A percentile compares a stretch with the other conserved stretches of the same genome.
phyloP scores from a whole-genome alignment of 495 filamentous ascomycete genomes.

The Lasiosphaeria ovina region DNA sequence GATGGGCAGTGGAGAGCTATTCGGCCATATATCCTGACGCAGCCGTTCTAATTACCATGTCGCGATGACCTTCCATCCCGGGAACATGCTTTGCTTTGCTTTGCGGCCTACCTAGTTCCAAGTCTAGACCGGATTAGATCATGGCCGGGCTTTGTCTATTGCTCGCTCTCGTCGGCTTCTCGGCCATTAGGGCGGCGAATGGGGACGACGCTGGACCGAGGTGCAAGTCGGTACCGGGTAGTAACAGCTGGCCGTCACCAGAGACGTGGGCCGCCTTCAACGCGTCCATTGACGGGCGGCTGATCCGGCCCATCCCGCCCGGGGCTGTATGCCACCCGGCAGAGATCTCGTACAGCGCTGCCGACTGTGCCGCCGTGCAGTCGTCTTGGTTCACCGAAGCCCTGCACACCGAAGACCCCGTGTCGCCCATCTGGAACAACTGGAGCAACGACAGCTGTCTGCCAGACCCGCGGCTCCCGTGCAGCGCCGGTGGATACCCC shows the following conservation, averaged over 20 bases:
- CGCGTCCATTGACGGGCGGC: slow-evolving; percentile 41
- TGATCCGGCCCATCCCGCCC: slow-evolving; percentile 49
- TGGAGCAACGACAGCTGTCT: slow-evolving; percentile 44
- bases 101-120: too few species aligned
- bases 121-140: neutral
- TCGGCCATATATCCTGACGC: too few species aligned
- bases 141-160: neutral
- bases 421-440: slow-evolving; percentile 39
- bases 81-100: too few species aligned
- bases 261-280: slow-evolving; percentile 29
- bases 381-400: slow-evolving; percentile 31
- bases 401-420: slow-evolving; percentile 34
- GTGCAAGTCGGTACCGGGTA: slow-evolving; percentile 31
- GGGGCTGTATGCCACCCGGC: slow-evolving; percentile 52
- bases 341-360: slow-evolving; percentile 26
- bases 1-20: too few species aligned
- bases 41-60: too few species aligned
- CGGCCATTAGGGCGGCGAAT: neutral
- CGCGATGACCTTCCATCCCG: too few species aligned
- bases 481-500: slow-evolving; percentile 39
- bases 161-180: neutral
- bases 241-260: slow-evolving; percentile 28
- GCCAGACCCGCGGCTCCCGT: slow-evolving; percentile 30
- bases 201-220: neutral
- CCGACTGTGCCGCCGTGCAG: slow-evolving; percentile 29